Base-by-base conservation (phyloP, 352 stramenopile species). In the Phytopythium boreale region DNA sequence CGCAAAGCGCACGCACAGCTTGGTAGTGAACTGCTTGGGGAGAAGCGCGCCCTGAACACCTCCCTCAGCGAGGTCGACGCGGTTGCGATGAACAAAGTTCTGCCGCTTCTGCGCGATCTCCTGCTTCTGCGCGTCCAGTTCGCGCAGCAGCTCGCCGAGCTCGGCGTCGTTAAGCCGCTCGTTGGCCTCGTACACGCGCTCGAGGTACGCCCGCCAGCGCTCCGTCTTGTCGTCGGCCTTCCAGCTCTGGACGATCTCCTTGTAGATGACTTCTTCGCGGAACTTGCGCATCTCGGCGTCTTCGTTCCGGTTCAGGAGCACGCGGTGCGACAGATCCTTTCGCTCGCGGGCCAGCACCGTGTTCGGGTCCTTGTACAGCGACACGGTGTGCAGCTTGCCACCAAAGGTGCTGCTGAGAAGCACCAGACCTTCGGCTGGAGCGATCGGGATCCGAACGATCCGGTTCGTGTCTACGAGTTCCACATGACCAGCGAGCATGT, bases 391-490 rank as follows among this genome's bases (percentile, higher is more conserved):
- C 34, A 88, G 76, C 60, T 90, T 92, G 22, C 84, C 84, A 39
- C 86, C 86, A 56, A 97, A 96, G 2, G 80, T 79, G 50, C 83
- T 93, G 62, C 82, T 91, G 27, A 89, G 71, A 47, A 98, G 75
- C 9, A 98, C 75, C 27, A 98, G 81, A 2, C 90, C 91, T 46
- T 98, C 88, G 0, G 90, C 80, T 1, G 92, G 92, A 27, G 89
- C 92, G 24, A 97, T 88, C 19, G 92, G 92, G 29, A 97, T 76
- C n/a, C 87, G 82, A 10, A 97, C 72, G 56, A 92, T 88, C 22
- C 80, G 80, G 59, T 84, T 90, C 22, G 87, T 93, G 37, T 80
- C 80, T 88, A 27, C 9, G 24, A 36, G 19, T n/a, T 36, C 17
- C 50, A 41, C n/a, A 27, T 2, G 20, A 12, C 27, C 14, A 58